Percentiles rank a stretch among this genome's conserved stretches.
Conservation (phyloP, 2,329 filamentous ascomycete genomes). For the Metarhizium brunneum region DNA sequence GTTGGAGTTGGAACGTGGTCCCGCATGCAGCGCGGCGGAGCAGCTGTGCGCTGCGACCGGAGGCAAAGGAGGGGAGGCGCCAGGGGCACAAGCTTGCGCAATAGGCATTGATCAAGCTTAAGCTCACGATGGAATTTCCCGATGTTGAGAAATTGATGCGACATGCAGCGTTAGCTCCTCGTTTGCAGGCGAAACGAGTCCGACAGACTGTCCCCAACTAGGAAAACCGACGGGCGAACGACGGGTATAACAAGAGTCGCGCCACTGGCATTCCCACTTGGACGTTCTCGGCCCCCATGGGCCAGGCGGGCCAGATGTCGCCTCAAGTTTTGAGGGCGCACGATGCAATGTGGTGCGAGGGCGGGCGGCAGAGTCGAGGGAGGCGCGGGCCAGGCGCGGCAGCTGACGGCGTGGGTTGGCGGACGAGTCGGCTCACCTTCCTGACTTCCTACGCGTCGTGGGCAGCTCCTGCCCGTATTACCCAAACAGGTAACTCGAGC, state of each 20-base stretch:
- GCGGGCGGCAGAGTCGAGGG: not conserved
- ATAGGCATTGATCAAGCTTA: not conserved
- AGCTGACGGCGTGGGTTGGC: too few relatives aligned
- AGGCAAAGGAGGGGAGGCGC: not conserved
- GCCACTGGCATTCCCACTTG: not conserved
- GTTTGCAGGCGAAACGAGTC: not conserved
- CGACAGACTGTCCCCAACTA: not conserved
- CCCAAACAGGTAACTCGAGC: slow-evolving; percentile 7
- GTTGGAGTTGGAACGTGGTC: not conserved
- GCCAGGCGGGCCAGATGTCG: not conserved
- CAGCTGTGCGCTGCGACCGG: not conserved
- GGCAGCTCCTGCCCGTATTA: slow-evolving; percentile 3
- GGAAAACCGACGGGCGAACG: not conserved
- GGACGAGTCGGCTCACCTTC: too few relatives aligned
- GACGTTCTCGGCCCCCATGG: not conserved
- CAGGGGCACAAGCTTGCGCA: not conserved
- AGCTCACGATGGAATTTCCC: not conserved
- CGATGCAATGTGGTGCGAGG: not conserved
- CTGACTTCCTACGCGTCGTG: too few relatives aligned
- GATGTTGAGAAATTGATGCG: not conserved
- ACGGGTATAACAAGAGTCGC: not conserved
- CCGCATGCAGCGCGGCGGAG: not conserved
- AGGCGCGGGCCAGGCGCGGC: too few relatives aligned
- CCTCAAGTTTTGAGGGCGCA: too few relatives aligned
- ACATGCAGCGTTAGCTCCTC: not conserved